These are phyloP conservation scores for Irpex lacteus DNA, from an alignment of 1,284 basidiomycete species.

Conservation along the genomic window DNA sequence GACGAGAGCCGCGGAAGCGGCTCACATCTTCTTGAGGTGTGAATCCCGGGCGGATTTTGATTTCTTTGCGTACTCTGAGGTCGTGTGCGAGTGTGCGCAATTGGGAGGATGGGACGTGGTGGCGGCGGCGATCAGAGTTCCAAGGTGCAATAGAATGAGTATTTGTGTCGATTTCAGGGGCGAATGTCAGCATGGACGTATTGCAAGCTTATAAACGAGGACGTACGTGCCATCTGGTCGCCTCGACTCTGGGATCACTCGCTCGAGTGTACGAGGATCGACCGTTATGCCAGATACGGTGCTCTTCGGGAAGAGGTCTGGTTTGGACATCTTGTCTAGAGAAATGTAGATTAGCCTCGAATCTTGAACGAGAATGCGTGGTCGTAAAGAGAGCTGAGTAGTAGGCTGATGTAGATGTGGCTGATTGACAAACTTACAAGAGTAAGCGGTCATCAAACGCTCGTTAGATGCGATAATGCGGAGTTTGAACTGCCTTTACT, in stretches of 20 bases:
- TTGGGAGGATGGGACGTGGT: too few relatives aligned
- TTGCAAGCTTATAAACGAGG: not conserved
- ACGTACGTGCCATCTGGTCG: constrained; percentile 89
- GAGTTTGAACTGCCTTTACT: constrained; percentile 1
- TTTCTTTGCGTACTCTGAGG: constrained; percentile 80
- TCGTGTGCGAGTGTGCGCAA: not conserved
- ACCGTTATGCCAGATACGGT: constrained; percentile 79
- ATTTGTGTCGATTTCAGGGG: not conserved
- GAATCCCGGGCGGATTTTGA: constrained; percentile 90
- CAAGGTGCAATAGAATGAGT: too few relatives aligned
- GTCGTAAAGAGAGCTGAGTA: not conserved
- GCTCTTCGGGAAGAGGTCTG: constrained; percentile 69
- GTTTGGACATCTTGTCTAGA: constrained; percentile 60
- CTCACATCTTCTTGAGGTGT: constrained; percentile 93
- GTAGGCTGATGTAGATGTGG: not conserved
- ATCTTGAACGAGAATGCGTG: not conserved
- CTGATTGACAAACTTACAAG: not conserved
- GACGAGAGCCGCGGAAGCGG: constrained; percentile 77
- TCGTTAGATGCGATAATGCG: not conserved
- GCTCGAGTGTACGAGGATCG: constrained; percentile 80
- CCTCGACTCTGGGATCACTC: constrained; percentile 83
- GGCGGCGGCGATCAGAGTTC: too few relatives aligned
- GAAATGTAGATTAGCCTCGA: not conserved
- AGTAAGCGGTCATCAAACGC: not conserved
- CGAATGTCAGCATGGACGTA: too few relatives aligned